Conservation (phyloP, 2,329 filamentous ascomycete species). For the Elsinoe arachidis region DNA sequence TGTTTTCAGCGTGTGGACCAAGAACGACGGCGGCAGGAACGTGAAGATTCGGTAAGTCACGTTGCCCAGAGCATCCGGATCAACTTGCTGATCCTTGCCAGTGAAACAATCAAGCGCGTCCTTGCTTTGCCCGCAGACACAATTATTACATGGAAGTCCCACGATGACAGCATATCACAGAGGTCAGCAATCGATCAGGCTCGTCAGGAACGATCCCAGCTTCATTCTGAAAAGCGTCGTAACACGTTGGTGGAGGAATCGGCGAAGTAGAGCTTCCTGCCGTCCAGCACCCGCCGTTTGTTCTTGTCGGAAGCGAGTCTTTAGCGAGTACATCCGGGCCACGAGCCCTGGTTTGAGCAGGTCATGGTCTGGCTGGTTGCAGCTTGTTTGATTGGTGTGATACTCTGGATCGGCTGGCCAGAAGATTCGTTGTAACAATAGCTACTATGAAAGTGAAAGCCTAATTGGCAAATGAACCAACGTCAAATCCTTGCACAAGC, state of each 20-base stretch:
- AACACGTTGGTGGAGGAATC: conserved; percentile 24
- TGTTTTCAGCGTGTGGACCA: conserved; percentile 95
- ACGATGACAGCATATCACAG: conserved; percentile 92
- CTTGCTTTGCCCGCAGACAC: conserved; percentile 82
- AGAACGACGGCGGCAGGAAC: conserved; percentile 84
- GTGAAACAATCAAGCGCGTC: conserved; percentile 88
- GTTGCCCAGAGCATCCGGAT: not conserved
- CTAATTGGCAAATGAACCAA: not conserved
- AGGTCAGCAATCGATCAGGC: conserved; percentile 84
- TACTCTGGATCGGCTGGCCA: not conserved
- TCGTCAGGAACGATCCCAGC: conserved; percentile 66
- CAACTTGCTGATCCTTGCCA: conserved; percentile 33
- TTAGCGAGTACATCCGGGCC: conserved; percentile 2
- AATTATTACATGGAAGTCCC: conserved; percentile 87
- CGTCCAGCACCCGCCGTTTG: not conserved
- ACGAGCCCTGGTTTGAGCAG: not conserved
- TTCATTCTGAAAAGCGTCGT: conserved; percentile 37
- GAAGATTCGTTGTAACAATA: conserved; percentile 6
- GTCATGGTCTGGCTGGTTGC: not conserved
- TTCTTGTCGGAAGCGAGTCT: conserved; percentile 4
- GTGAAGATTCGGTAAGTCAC: conserved; percentile 80
- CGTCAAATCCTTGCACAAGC: not conserved
- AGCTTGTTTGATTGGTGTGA: not conserved
- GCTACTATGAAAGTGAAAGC: not conserved
- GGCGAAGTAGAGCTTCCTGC: conserved; percentile 13